Conservation (phyloP, 1,139 yeast genomes). For the Candida sp. region DNA sequence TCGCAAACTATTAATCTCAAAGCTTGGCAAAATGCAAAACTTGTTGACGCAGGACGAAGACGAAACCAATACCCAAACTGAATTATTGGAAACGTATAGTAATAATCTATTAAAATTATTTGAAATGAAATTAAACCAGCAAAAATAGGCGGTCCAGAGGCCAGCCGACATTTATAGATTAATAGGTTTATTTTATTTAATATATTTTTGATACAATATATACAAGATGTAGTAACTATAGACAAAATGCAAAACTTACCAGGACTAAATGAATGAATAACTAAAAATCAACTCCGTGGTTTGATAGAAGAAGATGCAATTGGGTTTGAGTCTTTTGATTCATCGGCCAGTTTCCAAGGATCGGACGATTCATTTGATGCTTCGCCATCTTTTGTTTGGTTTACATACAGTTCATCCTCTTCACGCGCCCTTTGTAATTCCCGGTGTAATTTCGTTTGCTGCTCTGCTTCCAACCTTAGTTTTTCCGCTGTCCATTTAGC, state of each 20-base stretch:
- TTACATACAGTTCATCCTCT: slow-evolving; percentile 10
- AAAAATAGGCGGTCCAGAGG: too few species aligned
- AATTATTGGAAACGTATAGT: slow-evolving; percentile 29
- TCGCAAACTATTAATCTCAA: slow-evolving; percentile 7
- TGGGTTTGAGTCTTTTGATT: slow-evolving; percentile 26
- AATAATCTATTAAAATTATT: slow-evolving; percentile 24
- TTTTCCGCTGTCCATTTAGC: slow-evolving; percentile 52
- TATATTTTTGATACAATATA: too few species aligned
- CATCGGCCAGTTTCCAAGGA: slow-evolving; percentile 41
- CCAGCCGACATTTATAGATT: too few species aligned
- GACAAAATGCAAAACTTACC: neutral
- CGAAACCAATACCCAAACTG: slow-evolving; percentile 2
- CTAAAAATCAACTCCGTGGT: slow-evolving; percentile 20
- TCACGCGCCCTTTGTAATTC: slow-evolving; percentile 32
- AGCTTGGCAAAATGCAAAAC: slow-evolving; percentile 8
- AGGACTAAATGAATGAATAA: neutral
- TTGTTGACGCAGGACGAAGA: slow-evolving; percentile 7
- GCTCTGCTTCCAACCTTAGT: slow-evolving; percentile 29
- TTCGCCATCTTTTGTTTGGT: neutral
- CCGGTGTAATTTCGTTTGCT: slow-evolving; percentile 23
- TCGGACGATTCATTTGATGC: slow-evolving; percentile 7
- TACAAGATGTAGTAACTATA: too few species aligned
- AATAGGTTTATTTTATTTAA: too few species aligned
- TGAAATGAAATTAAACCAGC: slow-evolving; percentile 12
- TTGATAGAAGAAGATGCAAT: slow-evolving; percentile 31